A percentile compares a stretch with the other conserved stretches of the same genome.
Evolutionary conservation across 441 rosid genomes (phyloP).

Genomic region (Croton setiger): DNA sequence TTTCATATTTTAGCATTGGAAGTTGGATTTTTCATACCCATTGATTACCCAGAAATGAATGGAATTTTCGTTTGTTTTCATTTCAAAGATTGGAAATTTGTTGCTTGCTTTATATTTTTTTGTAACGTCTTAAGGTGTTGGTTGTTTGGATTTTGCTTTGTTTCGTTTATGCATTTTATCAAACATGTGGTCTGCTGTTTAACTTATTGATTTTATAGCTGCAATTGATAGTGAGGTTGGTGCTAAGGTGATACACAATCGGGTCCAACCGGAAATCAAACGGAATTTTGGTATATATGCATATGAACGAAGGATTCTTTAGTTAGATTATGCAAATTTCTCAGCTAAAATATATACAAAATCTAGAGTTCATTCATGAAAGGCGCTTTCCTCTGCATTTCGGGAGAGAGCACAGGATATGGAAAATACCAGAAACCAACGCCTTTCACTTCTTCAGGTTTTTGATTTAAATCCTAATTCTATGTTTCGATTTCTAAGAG

Average conservation of each 20-base stretch:
- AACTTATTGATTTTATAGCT: slow-evolving; percentile 28
- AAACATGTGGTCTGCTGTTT: slow-evolving; percentile 7
- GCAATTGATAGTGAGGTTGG: slow-evolving; percentile 30
- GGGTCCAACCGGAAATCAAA: too few relatives aligned
- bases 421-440: slow-evolving; percentile 60
- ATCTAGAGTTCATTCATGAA: slow-evolving; percentile 21
- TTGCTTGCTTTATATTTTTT: background rate
- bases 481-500: slow-evolving; percentile 19
- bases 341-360: too few relatives aligned
- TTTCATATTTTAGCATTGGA: background rate
- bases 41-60: background rate
- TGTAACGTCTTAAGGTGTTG: background rate
- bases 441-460: slow-evolving; percentile 62
- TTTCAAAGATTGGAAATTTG: background rate
- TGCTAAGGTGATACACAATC: slow-evolving; percentile 66
- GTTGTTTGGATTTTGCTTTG: background rate
- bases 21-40: too few relatives aligned
- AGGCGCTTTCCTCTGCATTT: slow-evolving; percentile 72
- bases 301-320: too few relatives aligned
- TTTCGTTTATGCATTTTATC: slow-evolving; percentile 31
- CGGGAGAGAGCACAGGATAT: slow-evolving; percentile 57
- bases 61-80: background rate
- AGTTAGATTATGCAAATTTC: too few relatives aligned
- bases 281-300: too few relatives aligned
- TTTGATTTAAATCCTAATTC: background rate